Evolutionary conservation across 2,329 filamentous ascomycete species (phyloP).

Genomic region (Bretziella fagacearum): DNA sequence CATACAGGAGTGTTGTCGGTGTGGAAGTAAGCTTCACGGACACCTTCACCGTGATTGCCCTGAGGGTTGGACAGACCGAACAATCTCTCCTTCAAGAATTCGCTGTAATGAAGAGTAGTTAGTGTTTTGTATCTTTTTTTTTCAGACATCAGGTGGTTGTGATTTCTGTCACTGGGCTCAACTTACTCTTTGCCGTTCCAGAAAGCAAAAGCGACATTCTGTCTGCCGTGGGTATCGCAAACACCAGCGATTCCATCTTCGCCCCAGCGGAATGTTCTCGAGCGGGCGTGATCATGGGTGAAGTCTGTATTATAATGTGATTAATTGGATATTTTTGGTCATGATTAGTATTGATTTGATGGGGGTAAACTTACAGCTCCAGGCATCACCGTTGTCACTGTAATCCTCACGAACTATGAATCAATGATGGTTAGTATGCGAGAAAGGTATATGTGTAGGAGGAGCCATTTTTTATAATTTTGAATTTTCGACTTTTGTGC

Average conservation of each 20-base stretch:
- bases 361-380: slow-evolving; percentile 58
- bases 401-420: slow-evolving; percentile 73
- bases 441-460: no score
- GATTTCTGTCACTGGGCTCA: neutral
- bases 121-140: neutral
- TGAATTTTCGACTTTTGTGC: no score
- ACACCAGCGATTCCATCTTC: slow-evolving; percentile 95
- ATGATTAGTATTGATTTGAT: no score
- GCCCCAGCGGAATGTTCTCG: slow-evolving; percentile 82
- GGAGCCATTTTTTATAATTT: no score
- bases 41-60: slow-evolving; percentile 90
- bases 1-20: slow-evolving; percentile 70
- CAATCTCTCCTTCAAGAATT: slow-evolving; percentile 84
- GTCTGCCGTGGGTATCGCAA: slow-evolving; percentile 71
- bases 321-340: neutral
- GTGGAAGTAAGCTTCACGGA: slow-evolving; percentile 95
- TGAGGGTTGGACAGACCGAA: slow-evolving; percentile 93
- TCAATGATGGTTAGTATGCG: neutral
- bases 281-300: slow-evolving; percentile 78
- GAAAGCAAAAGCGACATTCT: slow-evolving; percentile 90
- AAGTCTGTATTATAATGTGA: no score
- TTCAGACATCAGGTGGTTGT: neutral
- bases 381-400: slow-evolving; percentile 74
- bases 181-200: slow-evolving; percentile 90
- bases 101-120: slow-evolving; percentile 31